phyloP scores from a whole-genome alignment of 345 rosid species.

The Melaleuca alternifolia region DNA sequence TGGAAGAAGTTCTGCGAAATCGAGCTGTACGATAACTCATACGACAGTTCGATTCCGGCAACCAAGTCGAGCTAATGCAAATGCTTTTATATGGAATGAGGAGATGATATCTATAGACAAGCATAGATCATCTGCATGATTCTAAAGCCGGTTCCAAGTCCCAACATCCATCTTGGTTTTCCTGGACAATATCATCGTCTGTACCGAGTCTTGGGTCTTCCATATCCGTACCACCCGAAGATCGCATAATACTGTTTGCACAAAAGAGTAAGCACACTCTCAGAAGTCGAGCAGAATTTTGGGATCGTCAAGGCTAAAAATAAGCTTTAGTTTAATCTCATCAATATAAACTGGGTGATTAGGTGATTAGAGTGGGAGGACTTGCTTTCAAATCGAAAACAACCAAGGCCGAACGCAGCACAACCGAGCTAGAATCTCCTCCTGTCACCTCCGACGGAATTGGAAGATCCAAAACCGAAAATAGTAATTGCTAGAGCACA shows the following conservation, averaged over 20 bases:
- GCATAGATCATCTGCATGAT: not conserved
- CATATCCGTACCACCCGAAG: not conserved
- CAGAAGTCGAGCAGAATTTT: not conserved
- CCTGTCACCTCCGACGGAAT: not conserved
- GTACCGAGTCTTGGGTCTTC: not conserved
- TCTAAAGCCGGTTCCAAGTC: not conserved
- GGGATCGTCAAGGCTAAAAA: not conserved
- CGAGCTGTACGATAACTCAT: not conserved
- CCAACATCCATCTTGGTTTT: not conserved
- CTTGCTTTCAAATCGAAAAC: not conserved
- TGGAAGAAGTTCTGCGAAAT: not conserved
- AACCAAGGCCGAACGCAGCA: not conserved
- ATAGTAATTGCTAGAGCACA: not conserved
- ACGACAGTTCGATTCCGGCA: not conserved
- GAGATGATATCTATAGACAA: not conserved
- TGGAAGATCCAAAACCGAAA: not conserved
- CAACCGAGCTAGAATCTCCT: rapidly evolving
- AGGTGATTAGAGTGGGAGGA: not conserved
- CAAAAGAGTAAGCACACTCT: not conserved
- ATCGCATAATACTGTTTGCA: not conserved
- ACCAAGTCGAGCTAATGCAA: not conserved
- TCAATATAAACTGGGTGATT: not conserved
- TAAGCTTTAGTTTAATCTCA: not conserved
- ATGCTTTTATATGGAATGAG: not conserved
- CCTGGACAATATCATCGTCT: not conserved